Evolutionary conservation across 2,329 filamentous ascomycete genomes (phyloP), one percentile per base, ranked within the genome.

Genomic region (Daldinia eschscholtzii): DNA sequence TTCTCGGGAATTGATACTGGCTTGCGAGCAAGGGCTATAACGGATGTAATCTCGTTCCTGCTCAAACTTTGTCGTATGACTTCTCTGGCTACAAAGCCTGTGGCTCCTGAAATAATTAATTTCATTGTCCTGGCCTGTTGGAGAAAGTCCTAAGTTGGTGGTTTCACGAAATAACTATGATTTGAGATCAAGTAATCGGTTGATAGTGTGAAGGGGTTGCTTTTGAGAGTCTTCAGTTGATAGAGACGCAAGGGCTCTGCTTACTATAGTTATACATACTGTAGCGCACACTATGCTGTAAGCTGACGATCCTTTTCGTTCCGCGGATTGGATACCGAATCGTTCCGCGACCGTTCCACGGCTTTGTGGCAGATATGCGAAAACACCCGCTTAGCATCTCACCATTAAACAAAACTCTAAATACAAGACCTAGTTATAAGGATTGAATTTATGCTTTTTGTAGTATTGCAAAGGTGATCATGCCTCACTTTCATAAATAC

Each of bases 11-110:
- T 13, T 0, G 76, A 42, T 0, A 81, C 76, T 7, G 79, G 73
- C 33, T 80, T 80, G 4, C 83, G 82, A 3, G 78, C 79, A 5
- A 85, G 70, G 2, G 80, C 82, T 9, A 85, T 71, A 23, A 85
- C 70, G 4, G 81, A 79, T 0, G 79, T 81, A 60, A 85, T 76
- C 7, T 75, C 68, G 0, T 77, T 76, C 37, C 73, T 75, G 6
- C 71, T 72, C 12, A 85, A 72, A 23, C 80, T 80, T 57, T 84
- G 83, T 12, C 81, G 81, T 59, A 85, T 70, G 18, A 85, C 62
- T 63, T 85, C 83, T 48, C 72, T 79, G 30, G 74, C 84, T 1
- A 85, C 76, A 53, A 80, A 82, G 1, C 70, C 67, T 1, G 70
- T 68, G 6, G 70, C 64, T 9, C 70, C 67, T 7, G 67, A 61